These are phyloP conservation scores for Oemleria cerasiformis DNA, from an alignment of 306 rosid species.

Conservation along the genomic window DNA sequence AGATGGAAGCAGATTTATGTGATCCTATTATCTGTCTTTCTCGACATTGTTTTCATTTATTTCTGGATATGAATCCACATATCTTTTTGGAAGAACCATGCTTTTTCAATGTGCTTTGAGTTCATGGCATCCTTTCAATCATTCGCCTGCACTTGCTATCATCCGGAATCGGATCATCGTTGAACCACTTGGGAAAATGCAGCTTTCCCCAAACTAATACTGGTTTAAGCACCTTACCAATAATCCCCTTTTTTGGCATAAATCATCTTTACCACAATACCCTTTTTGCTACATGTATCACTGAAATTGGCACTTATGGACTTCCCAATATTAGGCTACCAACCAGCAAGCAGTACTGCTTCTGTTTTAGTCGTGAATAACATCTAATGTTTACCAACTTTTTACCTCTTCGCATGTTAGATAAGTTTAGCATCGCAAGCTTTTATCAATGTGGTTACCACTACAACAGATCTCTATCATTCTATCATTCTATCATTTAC, in stretches of 20 bases:
- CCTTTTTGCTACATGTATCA: not conserved
- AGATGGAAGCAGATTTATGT: not conserved
- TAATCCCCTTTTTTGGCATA: not conserved
- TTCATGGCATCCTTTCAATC: not conserved
- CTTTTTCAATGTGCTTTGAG: not conserved
- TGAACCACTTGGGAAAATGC: not conserved
- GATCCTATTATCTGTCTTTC: not conserved
- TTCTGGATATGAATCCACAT: not conserved
- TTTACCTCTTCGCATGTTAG: not conserved
- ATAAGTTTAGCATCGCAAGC: not conserved
- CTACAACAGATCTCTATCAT: not conserved
- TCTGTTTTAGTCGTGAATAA: not conserved
- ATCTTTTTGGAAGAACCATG: not conserved
- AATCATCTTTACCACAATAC: not conserved
- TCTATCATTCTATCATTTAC: not conserved
- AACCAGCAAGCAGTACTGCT: not conserved
- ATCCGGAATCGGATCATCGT: not conserved
- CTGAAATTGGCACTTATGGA: not conserved
- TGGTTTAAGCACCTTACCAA: not conserved
- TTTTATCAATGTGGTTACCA: not conserved
- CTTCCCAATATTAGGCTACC: not conserved
- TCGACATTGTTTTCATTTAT: not conserved
- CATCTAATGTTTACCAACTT: not conserved
- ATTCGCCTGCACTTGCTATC: no score
- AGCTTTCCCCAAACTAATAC: not conserved